Base-by-base conservation (phyloP, 108 stramenopile species). In the Nannochloropsis gaditana region DNA sequence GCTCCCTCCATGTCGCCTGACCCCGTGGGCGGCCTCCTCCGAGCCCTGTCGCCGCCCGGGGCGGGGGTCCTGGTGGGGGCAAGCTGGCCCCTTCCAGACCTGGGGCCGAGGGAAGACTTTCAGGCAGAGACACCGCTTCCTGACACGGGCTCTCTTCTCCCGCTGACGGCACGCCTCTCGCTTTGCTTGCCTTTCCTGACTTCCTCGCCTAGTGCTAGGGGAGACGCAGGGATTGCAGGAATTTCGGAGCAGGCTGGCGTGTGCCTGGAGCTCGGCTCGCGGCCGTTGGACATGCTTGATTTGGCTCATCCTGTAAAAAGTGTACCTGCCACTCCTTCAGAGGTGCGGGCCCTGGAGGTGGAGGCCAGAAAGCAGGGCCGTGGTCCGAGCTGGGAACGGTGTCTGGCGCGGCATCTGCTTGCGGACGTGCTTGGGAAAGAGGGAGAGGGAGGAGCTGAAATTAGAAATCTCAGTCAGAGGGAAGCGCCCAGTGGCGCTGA, bases 281-380 rank as follows among this genome's bases (percentile, higher is more conserved):
- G 59, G 59, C 59, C 59, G 59, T n/a, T 73, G 4, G 59, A 73
- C 59, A n/a, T 73, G 59, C 59, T 73, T 15, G 59, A 73, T n/a
- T 73, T 73, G 59, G 59, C 59, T 73, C 59, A n/a, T 15, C 59
- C 59, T n/a, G 19, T n/a, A 15, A 3, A 73, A 2, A 73, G 19
- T 2, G 59, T 73, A 6, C 59, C 59, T n/a, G 4, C n/a, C 59
- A 73, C 59, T 4, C 59, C 59, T n/a, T 15, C 59, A 73, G 59
- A 8, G 59, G n/a, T 73, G 59, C 59, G 59, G 59, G n/a, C 59
- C 15, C 15, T 73, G 59, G 59, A 73, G 59, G 59, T n/a, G n/a
- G n/a, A 15, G n/a, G 59, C 59, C 15, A n/a, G 19, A n/a, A 73
- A 73, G n/a, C 59, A n/a, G 59, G 59, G 59, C 59, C 59, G 59